Evolutionary conservation across 768 basidiomycete genomes (phyloP).

Genomic region (Ramaria rubella): DNA sequence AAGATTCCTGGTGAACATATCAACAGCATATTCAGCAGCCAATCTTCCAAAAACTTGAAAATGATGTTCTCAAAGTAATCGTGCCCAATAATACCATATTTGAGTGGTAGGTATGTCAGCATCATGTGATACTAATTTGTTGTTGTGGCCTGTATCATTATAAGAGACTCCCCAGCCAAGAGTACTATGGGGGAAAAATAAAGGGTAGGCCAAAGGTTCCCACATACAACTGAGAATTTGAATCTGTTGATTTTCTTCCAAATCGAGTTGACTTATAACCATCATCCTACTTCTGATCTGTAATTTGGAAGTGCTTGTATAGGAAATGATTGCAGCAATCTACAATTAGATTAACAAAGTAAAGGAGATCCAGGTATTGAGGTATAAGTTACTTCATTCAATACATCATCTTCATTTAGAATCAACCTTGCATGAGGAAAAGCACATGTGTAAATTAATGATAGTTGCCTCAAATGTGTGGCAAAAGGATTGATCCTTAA

Average conservation of each 20-base stretch:
- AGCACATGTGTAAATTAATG: constrained; percentile 7
- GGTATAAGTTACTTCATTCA: constrained; percentile 1
- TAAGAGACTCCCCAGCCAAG: constrained; percentile 27
- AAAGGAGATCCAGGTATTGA: no score
- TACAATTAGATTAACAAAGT: neutral
- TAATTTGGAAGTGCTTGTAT: neutral
- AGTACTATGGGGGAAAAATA: constrained; percentile 32
- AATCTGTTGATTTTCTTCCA: constrained; percentile 14
- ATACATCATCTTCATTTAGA: neutral
- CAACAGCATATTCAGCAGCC: constrained; percentile 29
- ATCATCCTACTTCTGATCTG: neutral
- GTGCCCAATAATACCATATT: constrained; percentile 29
- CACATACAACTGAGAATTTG: constrained; percentile 26
- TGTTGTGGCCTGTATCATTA: neutral
- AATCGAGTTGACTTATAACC: neutral
- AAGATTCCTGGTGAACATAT: constrained; percentile 35
- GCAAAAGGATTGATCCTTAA: constrained; percentile 15
- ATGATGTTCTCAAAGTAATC: constrained; percentile 25
- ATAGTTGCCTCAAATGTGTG: constrained; percentile 9
- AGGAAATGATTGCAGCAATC: neutral
- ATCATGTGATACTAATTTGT: neutral
- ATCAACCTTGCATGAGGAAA: constrained; percentile 10
- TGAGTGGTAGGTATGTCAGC: constrained; percentile 14
- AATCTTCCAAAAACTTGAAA: constrained; percentile 32
- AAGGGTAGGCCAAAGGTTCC: constrained; percentile 33